These are phyloP conservation scores for Colletotrichum destructivum DNA, from an alignment of 2,329 filamentous ascomycete genomes.

Conservation along the genomic window DNA sequence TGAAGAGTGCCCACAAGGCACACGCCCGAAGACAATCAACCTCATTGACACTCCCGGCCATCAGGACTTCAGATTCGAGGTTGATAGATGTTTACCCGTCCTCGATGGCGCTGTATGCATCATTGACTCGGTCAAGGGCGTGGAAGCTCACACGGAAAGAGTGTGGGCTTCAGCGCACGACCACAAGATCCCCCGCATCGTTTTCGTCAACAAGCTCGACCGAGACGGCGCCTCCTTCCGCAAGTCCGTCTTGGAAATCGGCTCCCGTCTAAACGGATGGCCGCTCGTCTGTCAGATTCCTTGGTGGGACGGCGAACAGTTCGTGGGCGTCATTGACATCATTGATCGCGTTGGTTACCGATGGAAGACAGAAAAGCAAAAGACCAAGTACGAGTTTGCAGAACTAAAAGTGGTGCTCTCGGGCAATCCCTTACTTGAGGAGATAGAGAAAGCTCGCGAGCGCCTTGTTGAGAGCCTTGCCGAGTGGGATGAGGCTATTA, in stretches of 20 bases:
- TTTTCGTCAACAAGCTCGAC: slow-evolving; percentile 86
- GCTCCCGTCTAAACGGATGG: slow-evolving; percentile 83
- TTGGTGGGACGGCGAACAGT: slow-evolving; percentile 88
- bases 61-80: slow-evolving; percentile 97
- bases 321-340: slow-evolving; percentile 89
- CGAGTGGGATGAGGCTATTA: slow-evolving; percentile 88
- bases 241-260: slow-evolving; percentile 88
- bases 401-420: slow-evolving; percentile 53
- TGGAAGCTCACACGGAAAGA: slow-evolving; percentile 96
- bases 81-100: slow-evolving; percentile 89
- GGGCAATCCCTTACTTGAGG: slow-evolving; percentile 69
- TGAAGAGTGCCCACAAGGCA: slow-evolving; percentile 56
- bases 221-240: slow-evolving; percentile 85
- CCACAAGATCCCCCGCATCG: slow-evolving; percentile 85
- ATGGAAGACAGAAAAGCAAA: slow-evolving; percentile 70
- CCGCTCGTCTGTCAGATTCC: slow-evolving; percentile 95
- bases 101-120: slow-evolving; percentile 94
- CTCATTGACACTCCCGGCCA: slow-evolving; percentile 97
- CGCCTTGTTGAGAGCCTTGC: slow-evolving; percentile 87
- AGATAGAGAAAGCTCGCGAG: slow-evolving; percentile 82
- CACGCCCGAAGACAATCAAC: slow-evolving; percentile 79
- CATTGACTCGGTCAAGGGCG: slow-evolving; percentile 91
- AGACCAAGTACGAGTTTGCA: slow-evolving; percentile 49
- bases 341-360: slow-evolving; percentile 81
- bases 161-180: slow-evolving; percentile 93